A percentile compares a stretch with the other conserved stretches of the same genome.
phyloP scores from a whole-genome alignment of 495 filamentous ascomycete genomes.

The Parachaetomium inaequale region DNA sequence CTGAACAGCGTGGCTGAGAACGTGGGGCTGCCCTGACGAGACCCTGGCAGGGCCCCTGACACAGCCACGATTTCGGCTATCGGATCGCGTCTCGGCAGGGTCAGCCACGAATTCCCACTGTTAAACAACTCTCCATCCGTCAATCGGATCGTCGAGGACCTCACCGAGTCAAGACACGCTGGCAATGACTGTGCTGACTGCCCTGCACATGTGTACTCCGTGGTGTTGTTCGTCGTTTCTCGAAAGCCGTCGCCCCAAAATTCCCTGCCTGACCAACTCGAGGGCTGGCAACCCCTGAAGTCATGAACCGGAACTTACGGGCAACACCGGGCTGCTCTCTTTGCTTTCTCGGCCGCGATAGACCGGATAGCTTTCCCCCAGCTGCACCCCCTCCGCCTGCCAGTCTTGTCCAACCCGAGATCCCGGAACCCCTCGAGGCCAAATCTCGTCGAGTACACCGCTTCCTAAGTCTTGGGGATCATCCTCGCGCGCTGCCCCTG shows the following conservation, averaged over 20 bases:
- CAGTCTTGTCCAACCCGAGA: neutral
- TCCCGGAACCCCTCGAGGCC: neutral
- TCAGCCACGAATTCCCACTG: neutral
- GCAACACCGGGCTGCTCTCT: too few species aligned
- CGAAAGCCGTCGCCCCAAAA: too few species aligned
- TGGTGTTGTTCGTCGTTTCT: too few species aligned
- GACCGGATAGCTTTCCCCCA: too few species aligned
- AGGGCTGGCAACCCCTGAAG: too few species aligned
- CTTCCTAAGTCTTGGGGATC: neutral
- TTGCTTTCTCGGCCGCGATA: too few species aligned
- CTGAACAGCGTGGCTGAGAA: constrained; percentile 1
- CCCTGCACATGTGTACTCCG: too few species aligned
- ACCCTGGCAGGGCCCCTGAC: too few species aligned
- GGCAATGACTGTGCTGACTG: neutral
- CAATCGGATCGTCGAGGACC: neutral
- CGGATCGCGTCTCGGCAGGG: neutral
- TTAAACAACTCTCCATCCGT: neutral
- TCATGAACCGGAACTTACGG: too few species aligned
- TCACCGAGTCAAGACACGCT: neutral
- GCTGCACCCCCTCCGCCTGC: neutral
- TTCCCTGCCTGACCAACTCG: too few species aligned
- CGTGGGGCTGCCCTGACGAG: neutral
- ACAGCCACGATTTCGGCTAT: constrained; percentile 1
- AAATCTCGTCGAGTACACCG: neutral
- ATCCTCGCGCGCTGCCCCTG: neutral